Conservation (phyloP, 2,329 filamentous ascomycete genomes). For the Aspergillus fructus region DNA sequence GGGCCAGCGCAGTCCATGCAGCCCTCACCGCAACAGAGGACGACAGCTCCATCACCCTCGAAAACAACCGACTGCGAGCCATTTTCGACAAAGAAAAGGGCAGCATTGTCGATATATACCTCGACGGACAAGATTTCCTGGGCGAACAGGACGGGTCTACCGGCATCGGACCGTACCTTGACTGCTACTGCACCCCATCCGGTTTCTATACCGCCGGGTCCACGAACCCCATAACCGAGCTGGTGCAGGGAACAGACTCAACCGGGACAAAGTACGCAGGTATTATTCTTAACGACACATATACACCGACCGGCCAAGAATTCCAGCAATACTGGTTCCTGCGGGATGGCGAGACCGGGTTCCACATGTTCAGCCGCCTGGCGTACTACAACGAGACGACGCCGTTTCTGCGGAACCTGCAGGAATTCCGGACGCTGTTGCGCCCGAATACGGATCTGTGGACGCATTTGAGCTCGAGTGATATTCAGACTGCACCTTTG, state of each 20-base stretch:
- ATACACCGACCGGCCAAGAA: constrained; percentile 57
- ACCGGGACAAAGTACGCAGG: constrained; percentile 56
- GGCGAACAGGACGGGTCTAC: constrained; percentile 44
- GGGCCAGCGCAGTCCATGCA: constrained; percentile 13
- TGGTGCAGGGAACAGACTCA: constrained; percentile 54
- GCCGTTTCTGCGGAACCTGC: constrained; percentile 58
- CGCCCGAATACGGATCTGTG: constrained; percentile 60
- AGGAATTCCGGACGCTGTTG: constrained; percentile 63
- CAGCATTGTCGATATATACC: constrained; percentile 42
- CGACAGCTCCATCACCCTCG: constrained; percentile 30
- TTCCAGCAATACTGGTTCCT: constrained; percentile 67
- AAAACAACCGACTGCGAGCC: constrained; percentile 47
- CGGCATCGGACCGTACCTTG: constrained; percentile 59
- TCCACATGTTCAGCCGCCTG: constrained; percentile 62
- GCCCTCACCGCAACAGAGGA: constrained; percentile 21
- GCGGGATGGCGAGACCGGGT: constrained; percentile 60
- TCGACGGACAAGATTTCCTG: constrained; percentile 55
- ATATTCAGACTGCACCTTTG: constrained; percentile 54
- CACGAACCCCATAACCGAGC: constrained; percentile 49
- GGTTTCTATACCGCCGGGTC: constrained; percentile 61
- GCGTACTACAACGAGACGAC: constrained; percentile 59
- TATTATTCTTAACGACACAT: constrained; percentile 60
- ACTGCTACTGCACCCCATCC: constrained; percentile 62
- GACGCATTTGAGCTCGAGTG: constrained; percentile 62
- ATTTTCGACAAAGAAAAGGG: constrained; percentile 46